phyloP scores from a whole-genome alignment of 352 stramenopile genomes.

The Thraustochytrium striatum region DNA sequence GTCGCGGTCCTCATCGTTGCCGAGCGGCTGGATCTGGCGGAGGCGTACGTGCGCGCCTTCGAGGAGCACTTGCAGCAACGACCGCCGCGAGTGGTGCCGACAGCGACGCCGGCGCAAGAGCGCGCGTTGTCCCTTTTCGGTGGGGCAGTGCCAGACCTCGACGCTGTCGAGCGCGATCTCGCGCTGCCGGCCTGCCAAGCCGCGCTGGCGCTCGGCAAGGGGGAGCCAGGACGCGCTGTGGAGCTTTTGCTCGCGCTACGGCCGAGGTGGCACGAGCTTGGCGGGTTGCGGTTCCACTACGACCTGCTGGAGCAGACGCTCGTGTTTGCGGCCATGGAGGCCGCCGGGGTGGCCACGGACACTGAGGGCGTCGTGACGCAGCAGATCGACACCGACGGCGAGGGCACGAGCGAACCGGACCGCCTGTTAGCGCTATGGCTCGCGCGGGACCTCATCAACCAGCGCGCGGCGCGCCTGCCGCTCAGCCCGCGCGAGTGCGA shows the following conservation, averaged over 20 bases:
- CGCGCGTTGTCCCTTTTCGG: no score
- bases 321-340: not conserved
- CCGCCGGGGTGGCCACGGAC: not conserved
- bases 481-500: not conserved
- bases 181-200: no score
- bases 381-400: not conserved
- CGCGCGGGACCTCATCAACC: constrained; percentile 10
- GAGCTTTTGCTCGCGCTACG: not conserved
- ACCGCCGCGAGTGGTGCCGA: no score
- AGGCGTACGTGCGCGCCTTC: no score
- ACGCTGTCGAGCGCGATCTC: no score
- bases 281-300: not conserved
- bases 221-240: not conserved
- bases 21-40: no score
- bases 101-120: no score
- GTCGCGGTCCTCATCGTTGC: no score
- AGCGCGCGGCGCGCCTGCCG: not conserved
- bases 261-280: not conserved
- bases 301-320: not conserved
- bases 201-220: not conserved
- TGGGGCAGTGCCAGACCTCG: no score
- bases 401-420: not conserved
- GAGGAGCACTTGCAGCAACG: no score
- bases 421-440: not conserved
- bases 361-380: not conserved